phyloP scores from a whole-genome alignment of 2,329 filamentous ascomycete genomes.

The Fusarium sp. region DNA sequence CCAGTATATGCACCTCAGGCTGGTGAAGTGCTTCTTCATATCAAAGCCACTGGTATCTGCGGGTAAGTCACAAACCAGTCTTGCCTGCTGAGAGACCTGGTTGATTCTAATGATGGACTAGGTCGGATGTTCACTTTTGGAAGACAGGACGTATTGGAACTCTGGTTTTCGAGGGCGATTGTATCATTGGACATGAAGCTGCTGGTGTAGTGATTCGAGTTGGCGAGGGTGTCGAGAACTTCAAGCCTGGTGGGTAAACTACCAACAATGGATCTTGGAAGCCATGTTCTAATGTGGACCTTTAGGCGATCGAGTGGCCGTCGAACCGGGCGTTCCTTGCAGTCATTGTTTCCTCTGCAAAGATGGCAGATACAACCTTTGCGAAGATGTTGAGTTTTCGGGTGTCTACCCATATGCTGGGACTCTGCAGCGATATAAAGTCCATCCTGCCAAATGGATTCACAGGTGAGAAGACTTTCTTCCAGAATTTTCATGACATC shows the following conservation, averaged over 20 bases:
- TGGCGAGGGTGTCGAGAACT: conserved; percentile 63
- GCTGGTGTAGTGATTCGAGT: conserved; percentile 68
- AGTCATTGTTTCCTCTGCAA: conserved; percentile 68
- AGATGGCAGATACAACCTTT: conserved; percentile 72
- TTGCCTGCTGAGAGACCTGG: not conserved
- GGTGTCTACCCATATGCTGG: conserved; percentile 71
- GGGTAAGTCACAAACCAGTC: conserved; percentile 56
- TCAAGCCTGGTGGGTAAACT: conserved; percentile 56
- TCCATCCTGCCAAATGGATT: conserved; percentile 69
- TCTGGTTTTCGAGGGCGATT: conserved; percentile 70
- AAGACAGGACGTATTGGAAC: conserved; percentile 71
- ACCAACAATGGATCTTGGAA: too few relatives aligned
- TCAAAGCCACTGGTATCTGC: conserved; percentile 73
- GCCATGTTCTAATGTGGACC: conserved; percentile 2
- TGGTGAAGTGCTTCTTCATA: conserved; percentile 68
- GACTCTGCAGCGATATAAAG: conserved; percentile 70
- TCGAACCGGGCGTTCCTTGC: conserved; percentile 75
- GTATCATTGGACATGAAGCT: conserved; percentile 73
- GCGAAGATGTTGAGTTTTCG: conserved; percentile 69
- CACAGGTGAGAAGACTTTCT: conserved; percentile 54
- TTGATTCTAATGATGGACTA: conserved; percentile 40
- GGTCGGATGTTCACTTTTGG: conserved; percentile 77
- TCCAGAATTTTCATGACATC: not conserved
- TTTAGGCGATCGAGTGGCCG: conserved; percentile 70
- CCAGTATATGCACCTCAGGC: conserved; percentile 64